Evolutionary conservation across 345 rosid species (phyloP).

Genomic region (Eucalyptus pauciflora): DNA sequence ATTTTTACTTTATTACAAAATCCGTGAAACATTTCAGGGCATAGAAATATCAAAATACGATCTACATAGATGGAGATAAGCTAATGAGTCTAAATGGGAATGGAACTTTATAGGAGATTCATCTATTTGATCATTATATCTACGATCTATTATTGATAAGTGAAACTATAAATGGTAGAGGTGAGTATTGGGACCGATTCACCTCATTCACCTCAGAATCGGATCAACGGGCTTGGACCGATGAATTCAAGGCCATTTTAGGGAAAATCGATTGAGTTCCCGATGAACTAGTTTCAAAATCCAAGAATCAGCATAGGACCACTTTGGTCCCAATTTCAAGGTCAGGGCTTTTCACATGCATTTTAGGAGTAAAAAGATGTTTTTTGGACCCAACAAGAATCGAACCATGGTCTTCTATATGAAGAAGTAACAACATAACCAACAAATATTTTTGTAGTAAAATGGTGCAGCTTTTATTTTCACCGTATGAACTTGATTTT

Average conservation of each 20-base stretch:
- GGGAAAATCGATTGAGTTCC: background rate
- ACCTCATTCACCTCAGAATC: accelerated
- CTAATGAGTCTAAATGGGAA: background rate
- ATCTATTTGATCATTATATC: background rate
- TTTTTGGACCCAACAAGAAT: background rate
- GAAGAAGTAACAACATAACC: background rate
- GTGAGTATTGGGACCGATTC: background rate
- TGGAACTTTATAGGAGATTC: background rate
- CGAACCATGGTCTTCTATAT: background rate
- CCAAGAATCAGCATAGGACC: background rate
- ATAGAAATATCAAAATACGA: background rate
- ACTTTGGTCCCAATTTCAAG: background rate
- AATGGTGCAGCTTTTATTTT: background rate
- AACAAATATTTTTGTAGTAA: background rate
- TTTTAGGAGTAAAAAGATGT: background rate
- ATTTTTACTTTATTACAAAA: background rate
- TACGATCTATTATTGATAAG: background rate
- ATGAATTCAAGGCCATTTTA: background rate
- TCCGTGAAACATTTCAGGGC: background rate
- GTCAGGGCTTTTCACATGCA: background rate
- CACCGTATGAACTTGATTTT: background rate
- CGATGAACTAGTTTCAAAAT: accelerated
- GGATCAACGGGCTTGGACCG: accelerated
- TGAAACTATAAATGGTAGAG: background rate
- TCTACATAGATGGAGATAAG: background rate